A percentile compares a stretch with the other conserved stretches of the same genome.
These are phyloP conservation scores for Boletus tomentosulus DNA, from an alignment of 768 basidiomycete genomes.

Conservation along the genomic window DNA sequence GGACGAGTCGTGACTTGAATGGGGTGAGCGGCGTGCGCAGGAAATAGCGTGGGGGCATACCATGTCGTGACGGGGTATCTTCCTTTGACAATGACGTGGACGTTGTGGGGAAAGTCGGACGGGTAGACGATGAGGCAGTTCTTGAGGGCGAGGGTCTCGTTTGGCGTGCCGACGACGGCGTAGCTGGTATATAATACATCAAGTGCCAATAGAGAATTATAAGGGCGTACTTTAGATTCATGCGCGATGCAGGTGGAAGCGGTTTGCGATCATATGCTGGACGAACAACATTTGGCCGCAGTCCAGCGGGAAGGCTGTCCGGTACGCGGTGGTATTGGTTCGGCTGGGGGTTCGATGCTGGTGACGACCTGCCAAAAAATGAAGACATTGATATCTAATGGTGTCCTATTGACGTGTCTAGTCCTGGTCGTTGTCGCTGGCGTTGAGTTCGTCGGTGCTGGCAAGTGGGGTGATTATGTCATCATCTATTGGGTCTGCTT, in stretches of 20 bases:
- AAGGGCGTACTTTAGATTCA: constrained; percentile 22
- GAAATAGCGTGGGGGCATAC: constrained; percentile 40
- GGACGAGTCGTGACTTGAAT: constrained; percentile 70
- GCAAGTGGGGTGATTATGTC: constrained; percentile 14
- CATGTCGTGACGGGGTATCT: constrained; percentile 66
- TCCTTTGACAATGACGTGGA: constrained; percentile 75
- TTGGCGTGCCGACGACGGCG: constrained; percentile 57
- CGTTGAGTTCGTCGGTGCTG: neutral
- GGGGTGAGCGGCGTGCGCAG: constrained; percentile 25
- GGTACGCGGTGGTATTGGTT: constrained; percentile 44
- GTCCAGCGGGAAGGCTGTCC: constrained; percentile 33
- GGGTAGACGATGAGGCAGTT: constrained; percentile 82
- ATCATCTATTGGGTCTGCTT: constrained; percentile 4
- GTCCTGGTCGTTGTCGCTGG: neutral
- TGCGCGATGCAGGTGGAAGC: constrained; percentile 30
- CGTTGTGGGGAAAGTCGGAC: constrained; percentile 65
- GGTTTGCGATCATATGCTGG: constrained; percentile 40
- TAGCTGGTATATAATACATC: constrained; percentile 36
- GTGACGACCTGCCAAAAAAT: constrained; percentile 44
- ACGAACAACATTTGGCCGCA: constrained; percentile 33
- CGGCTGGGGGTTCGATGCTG: constrained; percentile 30
- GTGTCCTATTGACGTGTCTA: neutral
- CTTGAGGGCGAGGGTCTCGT: constrained; percentile 64
- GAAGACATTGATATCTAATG: constrained; percentile 17
- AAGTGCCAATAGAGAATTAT: neutral